Percentiles rank a stretch among this genome's conserved stretches.
Conservation (phyloP, 176 grass and related monocot species). For the Elaeis guineensis region DNA sequence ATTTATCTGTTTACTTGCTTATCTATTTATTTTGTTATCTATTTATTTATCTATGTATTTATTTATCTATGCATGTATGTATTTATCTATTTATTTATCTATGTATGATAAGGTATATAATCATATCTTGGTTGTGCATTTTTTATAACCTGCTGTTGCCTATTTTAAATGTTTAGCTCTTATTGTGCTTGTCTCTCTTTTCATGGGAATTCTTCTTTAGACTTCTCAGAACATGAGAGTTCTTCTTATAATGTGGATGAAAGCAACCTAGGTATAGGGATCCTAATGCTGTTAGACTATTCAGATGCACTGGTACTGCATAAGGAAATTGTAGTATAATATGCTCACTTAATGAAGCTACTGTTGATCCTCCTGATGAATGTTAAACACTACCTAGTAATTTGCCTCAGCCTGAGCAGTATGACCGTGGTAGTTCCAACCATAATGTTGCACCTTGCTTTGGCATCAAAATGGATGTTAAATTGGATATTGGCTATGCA, state of each 20-base stretch:
- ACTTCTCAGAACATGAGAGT: slow-evolving; percentile 35
- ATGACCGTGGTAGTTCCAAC: slow-evolving; percentile 61
- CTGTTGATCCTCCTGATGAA: slow-evolving; percentile 19
- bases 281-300: slow-evolving; percentile 28
- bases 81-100: too few species aligned
- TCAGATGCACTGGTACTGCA: slow-evolving; percentile 26
- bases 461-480: too few species aligned
- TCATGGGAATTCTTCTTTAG: slow-evolving; percentile 42
- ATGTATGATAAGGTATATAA: slow-evolving; percentile 41
- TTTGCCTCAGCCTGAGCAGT: slow-evolving; percentile 35
- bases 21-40: too few species aligned
- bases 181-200: slow-evolving; percentile 8
- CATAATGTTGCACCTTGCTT: slow-evolving; percentile 56
- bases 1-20: too few species aligned
- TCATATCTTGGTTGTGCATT: too few species aligned
- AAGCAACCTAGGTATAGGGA: too few species aligned
- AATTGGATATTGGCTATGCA: too few species aligned
- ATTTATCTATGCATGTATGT: too few species aligned
- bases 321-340: slow-evolving; percentile 27
- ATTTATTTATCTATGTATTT: too few species aligned
- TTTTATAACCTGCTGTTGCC: too few species aligned
- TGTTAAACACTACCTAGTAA: slow-evolving; percentile 18
- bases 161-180: neutral
- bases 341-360: slow-evolving; percentile 36
- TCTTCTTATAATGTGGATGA: slow-evolving; percentile 10